Evolutionary conservation across 2,329 filamentous ascomycete species (phyloP).

Genomic region (Phoma sp.): DNA sequence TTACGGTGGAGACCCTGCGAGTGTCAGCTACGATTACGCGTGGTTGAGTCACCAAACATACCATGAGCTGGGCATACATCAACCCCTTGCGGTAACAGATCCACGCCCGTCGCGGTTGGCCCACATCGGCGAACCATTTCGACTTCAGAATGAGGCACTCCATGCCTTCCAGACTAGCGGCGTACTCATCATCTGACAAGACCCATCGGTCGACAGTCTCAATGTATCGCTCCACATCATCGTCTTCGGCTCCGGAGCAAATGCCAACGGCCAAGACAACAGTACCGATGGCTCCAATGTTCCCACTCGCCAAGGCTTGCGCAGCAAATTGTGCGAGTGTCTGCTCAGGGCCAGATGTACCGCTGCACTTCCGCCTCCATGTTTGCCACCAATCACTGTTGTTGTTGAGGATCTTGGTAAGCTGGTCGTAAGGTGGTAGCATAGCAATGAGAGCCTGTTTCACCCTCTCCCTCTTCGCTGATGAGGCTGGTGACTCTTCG

Average conservation of each 20-base stretch:
- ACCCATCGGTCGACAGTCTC: slow-evolving; percentile 57
- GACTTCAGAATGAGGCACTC: slow-evolving; percentile 59
- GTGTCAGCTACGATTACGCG: slow-evolving; percentile 19
- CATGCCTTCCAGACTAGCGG: slow-evolving; percentile 59
- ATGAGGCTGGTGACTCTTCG: slow-evolving; percentile 24
- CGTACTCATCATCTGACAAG: slow-evolving; percentile 57
- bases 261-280: slow-evolving; percentile 49
- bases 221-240: slow-evolving; percentile 57
- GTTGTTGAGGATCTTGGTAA: slow-evolving; percentile 40
- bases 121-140: slow-evolving; percentile 62
- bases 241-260: slow-evolving; percentile 48
- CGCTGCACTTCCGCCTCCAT: slow-evolving; percentile 52
- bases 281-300: slow-evolving; percentile 46
- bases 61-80: slow-evolving; percentile 61
- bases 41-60: slow-evolving; percentile 28
- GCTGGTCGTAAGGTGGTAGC: slow-evolving; percentile 45
- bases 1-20: slow-evolving; percentile 48
- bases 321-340: slow-evolving; percentile 51
- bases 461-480: slow-evolving; percentile 44
- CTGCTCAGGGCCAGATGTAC: slow-evolving; percentile 48
- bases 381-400: slow-evolving; percentile 53
- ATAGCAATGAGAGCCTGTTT: slow-evolving; percentile 45
- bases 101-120: slow-evolving; percentile 63
- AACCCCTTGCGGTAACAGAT: slow-evolving; percentile 58
- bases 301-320: slow-evolving; percentile 54